Evolutionary conservation across 1,139 yeast species (phyloP).

Genomic region (Kodamaea sp.): DNA sequence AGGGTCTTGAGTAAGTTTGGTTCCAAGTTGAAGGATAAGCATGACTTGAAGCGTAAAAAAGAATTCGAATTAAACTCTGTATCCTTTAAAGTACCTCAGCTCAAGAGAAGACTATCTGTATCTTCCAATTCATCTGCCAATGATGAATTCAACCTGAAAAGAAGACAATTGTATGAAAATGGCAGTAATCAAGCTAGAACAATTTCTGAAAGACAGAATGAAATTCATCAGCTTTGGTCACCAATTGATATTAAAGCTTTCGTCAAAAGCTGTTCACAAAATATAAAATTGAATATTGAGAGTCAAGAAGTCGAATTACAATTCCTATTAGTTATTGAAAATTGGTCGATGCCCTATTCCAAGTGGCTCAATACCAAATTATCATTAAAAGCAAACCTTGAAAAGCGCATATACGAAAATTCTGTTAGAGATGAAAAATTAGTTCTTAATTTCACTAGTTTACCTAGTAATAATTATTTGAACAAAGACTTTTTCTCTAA

Average conservation of each 20-base stretch:
- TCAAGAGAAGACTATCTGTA: slow-evolving; percentile 22
- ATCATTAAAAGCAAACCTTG: slow-evolving; percentile 26
- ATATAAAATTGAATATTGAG: slow-evolving; percentile 22
- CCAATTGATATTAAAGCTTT: slow-evolving; percentile 34
- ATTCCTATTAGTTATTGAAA: slow-evolving; percentile 41
- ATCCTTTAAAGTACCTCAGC: slow-evolving; percentile 22
- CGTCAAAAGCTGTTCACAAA: slow-evolving; percentile 20
- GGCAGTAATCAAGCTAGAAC: slow-evolving; percentile 2
- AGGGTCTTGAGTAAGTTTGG: slow-evolving; percentile 26
- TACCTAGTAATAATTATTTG: slow-evolving; percentile 36
- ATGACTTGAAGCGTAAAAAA: slow-evolving; percentile 27
- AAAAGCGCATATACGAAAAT: slow-evolving; percentile 27
- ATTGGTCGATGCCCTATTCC: slow-evolving; percentile 40
- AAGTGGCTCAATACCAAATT: slow-evolving; percentile 47
- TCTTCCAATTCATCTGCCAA: slow-evolving; percentile 13
- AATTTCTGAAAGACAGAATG: slow-evolving; percentile 28
- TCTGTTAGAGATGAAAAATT: slow-evolving; percentile 22
- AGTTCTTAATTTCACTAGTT: slow-evolving; percentile 27
- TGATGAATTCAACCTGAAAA: slow-evolving; percentile 9
- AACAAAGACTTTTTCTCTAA: slow-evolving; percentile 35
- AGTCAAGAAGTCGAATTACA: slow-evolving; percentile 21
- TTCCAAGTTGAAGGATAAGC: slow-evolving; percentile 18
- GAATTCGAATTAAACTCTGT: slow-evolving; percentile 42
- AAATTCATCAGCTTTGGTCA: slow-evolving; percentile 38
- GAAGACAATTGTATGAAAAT: slow-evolving; percentile 13